These are phyloP conservation scores for Dothidotthia symphoricarpi DNA, from an alignment of 2,329 filamentous ascomycete genomes.

Conservation along the genomic window DNA sequence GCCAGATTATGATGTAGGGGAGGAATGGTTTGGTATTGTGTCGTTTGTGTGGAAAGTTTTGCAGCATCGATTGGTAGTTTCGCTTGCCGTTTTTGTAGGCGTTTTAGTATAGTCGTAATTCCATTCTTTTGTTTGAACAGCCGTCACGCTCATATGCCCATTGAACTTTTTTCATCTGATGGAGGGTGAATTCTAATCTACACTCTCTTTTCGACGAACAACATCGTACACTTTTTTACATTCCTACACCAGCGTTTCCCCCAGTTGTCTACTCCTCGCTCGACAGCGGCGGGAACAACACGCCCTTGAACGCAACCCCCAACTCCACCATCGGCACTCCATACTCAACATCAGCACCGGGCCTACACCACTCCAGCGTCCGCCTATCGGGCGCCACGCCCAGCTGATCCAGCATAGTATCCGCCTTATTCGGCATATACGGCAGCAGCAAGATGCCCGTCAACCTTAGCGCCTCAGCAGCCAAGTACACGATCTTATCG, in stretches of 20 bases:
- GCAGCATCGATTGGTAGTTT: too few species aligned
- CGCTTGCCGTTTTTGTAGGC: too few species aligned
- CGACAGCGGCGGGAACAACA: constrained; percentile 52
- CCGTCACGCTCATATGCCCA: too few species aligned
- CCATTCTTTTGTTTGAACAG: too few species aligned
- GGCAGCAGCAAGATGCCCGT: constrained; percentile 83
- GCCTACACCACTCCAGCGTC: constrained; percentile 59
- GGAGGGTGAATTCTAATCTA: too few species aligned
- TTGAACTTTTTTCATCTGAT: too few species aligned
- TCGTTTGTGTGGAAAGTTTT: too few species aligned
- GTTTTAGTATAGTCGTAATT: too few species aligned
- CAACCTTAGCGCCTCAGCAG: constrained; percentile 74
- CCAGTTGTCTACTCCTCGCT: constrained; percentile 20
- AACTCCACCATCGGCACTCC: constrained; percentile 52
- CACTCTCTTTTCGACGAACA: too few species aligned
- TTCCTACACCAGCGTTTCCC: too few species aligned
- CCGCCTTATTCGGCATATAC: constrained; percentile 79
- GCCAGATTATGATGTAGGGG: constrained; percentile 15
- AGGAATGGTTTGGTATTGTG: background rate
- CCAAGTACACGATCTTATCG: constrained; percentile 61
- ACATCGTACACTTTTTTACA: too few species aligned
- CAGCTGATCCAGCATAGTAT: constrained; percentile 70
- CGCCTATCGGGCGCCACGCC: constrained; percentile 66
- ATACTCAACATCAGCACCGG: constrained; percentile 68
- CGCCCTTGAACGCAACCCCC: constrained; percentile 46